Percentiles rank a stretch among this genome's conserved stretches.
Conservation (phyloP, 1,284 basidiomycete genomes). For the Papiliotrema fonsecae region DNA sequence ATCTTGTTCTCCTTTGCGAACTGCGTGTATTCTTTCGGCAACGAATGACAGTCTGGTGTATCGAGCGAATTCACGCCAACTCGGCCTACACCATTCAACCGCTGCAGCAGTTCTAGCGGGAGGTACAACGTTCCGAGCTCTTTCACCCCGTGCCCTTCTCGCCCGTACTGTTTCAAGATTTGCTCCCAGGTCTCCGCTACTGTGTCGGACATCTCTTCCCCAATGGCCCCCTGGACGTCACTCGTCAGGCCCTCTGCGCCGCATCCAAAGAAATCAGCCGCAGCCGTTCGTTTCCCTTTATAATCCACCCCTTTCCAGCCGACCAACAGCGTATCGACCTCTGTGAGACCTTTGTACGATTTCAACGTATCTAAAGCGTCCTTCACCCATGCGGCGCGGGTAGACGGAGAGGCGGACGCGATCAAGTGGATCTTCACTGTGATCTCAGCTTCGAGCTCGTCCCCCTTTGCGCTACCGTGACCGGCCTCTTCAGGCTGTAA, state of each 20-base stretch:
- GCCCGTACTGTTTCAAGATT: constrained; percentile 1
- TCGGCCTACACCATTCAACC: constrained; percentile 9
- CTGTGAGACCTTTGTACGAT: constrained; percentile 25
- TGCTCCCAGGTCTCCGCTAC: constrained; percentile 21
- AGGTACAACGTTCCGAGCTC: constrained; percentile 40
- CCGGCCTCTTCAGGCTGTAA: not conserved
- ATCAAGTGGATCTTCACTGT: constrained; percentile 45
- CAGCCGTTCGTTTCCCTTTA: constrained; percentile 25
- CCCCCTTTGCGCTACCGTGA: not conserved
- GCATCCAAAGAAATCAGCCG: constrained; percentile 22
- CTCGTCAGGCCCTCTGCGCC: constrained; percentile 17
- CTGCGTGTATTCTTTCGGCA: constrained; percentile 36
- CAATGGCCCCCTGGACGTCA: constrained; percentile 11
- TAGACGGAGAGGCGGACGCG: not conserved
- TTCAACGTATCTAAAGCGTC: constrained; percentile 22
- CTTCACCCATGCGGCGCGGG: constrained; percentile 12
- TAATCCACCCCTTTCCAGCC: constrained; percentile 44
- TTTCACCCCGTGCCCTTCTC: constrained; percentile 14
- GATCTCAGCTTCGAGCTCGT: constrained; percentile 30
- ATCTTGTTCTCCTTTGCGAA: constrained; percentile 37
- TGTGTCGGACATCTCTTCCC: not conserved
- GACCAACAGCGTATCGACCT: constrained; percentile 36
- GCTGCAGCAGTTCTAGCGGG: constrained; percentile 20
- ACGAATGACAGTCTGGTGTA: constrained; percentile 44
- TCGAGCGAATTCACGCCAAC: constrained; percentile 38